A percentile compares a stretch with the other conserved stretches of the same genome.
Conservation (phyloP, 1,139 yeast species). For the Candida sojae region DNA sequence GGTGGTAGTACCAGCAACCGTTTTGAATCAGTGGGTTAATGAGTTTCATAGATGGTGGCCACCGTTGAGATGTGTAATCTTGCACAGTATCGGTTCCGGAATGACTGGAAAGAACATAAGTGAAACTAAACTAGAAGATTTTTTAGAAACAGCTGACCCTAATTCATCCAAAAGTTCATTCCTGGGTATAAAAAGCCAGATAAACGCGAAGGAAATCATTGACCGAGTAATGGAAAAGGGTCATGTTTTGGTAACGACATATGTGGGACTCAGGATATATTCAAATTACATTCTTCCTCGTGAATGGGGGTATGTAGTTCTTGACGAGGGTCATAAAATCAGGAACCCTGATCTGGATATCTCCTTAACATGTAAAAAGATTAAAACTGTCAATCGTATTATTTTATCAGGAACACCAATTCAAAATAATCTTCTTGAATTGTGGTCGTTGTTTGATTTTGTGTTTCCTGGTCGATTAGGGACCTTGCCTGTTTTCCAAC, state of each 20-base stretch:
- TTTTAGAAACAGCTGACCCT: slow-evolving; percentile 48
- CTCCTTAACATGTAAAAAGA: slow-evolving; percentile 79
- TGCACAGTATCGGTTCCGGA: slow-evolving; percentile 93
- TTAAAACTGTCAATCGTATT: slow-evolving; percentile 78
- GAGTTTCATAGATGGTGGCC: slow-evolving; percentile 99
- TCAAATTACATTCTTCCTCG: slow-evolving; percentile 65
- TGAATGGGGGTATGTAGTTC: slow-evolving; percentile 86
- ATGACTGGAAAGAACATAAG: slow-evolving; percentile 49
- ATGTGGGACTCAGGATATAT: slow-evolving; percentile 84
- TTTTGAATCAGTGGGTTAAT: slow-evolving; percentile 92
- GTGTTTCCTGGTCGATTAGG: slow-evolving; percentile 94
- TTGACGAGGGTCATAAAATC: slow-evolving; percentile 97
- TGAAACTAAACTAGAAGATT: slow-evolving; percentile 54
- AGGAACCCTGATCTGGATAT: slow-evolving; percentile 93
- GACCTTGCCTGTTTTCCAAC: slow-evolving; percentile 91
- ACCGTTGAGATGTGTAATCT: slow-evolving; percentile 77
- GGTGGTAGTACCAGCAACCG: slow-evolving; percentile 96
- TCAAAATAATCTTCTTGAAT: slow-evolving; percentile 85
- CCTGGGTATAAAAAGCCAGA: slow-evolving; percentile 32
- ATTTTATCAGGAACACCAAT: slow-evolving; percentile 96
- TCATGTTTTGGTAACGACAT: slow-evolving; percentile 86
- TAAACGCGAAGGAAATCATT: slow-evolving; percentile 47
- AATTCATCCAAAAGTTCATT: slow-evolving; percentile 34
- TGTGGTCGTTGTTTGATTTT: slow-evolving; percentile 95
- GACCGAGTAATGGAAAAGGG: slow-evolving; percentile 61